These are phyloP conservation scores for Cymbidium sinense DNA, from an alignment of 106 monocot species.

Conservation along the genomic window DNA sequence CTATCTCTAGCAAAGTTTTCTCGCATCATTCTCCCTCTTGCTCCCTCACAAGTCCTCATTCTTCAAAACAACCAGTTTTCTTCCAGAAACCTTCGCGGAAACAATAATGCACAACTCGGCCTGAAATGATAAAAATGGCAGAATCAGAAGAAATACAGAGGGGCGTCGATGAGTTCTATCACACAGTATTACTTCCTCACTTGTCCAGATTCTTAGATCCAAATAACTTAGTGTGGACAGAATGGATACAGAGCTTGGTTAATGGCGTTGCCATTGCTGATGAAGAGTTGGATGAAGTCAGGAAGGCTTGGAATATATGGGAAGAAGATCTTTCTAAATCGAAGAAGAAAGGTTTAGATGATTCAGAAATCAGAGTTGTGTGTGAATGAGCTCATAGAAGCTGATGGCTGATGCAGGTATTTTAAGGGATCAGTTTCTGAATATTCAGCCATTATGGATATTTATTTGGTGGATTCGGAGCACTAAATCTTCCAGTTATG, in stretches of 20 bases:
- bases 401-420: not conserved
- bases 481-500: not conserved
- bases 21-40: slow-evolving; percentile 71
- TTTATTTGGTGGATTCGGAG: not conserved
- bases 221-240: slow-evolving; percentile 65
- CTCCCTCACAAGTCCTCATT: slow-evolving; percentile 79
- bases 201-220: slow-evolving; percentile 70
- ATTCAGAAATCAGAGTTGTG: not conserved
- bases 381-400: not conserved
- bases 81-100: slow-evolving; percentile 40
- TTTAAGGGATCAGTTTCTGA: not conserved
- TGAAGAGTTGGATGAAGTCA: slow-evolving; percentile 54
- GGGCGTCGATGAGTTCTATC: slow-evolving; percentile 53
- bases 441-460: not conserved
- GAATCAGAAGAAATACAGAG: slow-evolving; percentile 60
- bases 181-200: slow-evolving; percentile 43
- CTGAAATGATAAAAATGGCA: slow-evolving; percentile 49
- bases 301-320: slow-evolving; percentile 57
- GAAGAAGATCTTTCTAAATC: slow-evolving; percentile 24
- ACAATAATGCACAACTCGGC: slow-evolving; percentile 26
- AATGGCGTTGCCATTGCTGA: slow-evolving; percentile 51
- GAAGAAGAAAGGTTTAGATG: not conserved
- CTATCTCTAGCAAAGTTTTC: slow-evolving; percentile 78
- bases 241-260: slow-evolving; percentile 73
- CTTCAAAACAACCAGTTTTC: slow-evolving; percentile 48